Conservation (phyloP, 2,329 filamentous ascomycete genomes). For the Fusarium tjaetaba region DNA sequence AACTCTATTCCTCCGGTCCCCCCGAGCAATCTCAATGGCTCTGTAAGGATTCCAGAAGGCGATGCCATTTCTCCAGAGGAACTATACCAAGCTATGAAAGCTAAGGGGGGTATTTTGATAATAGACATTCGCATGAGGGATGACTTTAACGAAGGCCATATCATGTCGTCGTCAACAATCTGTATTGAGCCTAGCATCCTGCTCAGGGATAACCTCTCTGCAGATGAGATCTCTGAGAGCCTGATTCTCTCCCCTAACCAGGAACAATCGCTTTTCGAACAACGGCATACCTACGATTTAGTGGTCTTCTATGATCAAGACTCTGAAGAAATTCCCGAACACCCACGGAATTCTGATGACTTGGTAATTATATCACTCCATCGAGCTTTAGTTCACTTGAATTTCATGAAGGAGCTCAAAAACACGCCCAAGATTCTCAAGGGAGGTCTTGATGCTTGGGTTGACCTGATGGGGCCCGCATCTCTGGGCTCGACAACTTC, state of each 20-base stretch:
- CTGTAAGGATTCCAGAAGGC: slow-evolving; percentile 61
- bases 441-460: slow-evolving; percentile 89
- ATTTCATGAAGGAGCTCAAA: slow-evolving; percentile 78
- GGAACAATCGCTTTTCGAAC: slow-evolving; percentile 80
- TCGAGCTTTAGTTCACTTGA: slow-evolving; percentile 85
- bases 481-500: slow-evolving; percentile 63
- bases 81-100: slow-evolving; percentile 75
- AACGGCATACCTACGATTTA: slow-evolving; percentile 80
- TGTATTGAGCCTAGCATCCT: slow-evolving; percentile 87
- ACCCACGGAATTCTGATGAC: slow-evolving; percentile 52
- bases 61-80: slow-evolving; percentile 73
- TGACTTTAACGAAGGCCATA: slow-evolving; percentile 88
- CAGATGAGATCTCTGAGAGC: slow-evolving; percentile 70
- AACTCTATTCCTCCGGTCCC: slow-evolving; percentile 46
- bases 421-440: slow-evolving; percentile 79
- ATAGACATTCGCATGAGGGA: slow-evolving; percentile 87
- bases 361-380: slow-evolving; percentile 76
- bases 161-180: slow-evolving; percentile 83
- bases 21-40: slow-evolving; percentile 54
- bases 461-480: slow-evolving; percentile 78
- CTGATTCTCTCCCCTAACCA: slow-evolving; percentile 75
- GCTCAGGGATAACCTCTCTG: slow-evolving; percentile 73
- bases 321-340: slow-evolving; percentile 61
- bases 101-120: slow-evolving; percentile 71
- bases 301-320: slow-evolving; percentile 90